phyloP scores from a whole-genome alignment of 1,284 basidiomycete species.

The Puccinia horiana region DNA sequence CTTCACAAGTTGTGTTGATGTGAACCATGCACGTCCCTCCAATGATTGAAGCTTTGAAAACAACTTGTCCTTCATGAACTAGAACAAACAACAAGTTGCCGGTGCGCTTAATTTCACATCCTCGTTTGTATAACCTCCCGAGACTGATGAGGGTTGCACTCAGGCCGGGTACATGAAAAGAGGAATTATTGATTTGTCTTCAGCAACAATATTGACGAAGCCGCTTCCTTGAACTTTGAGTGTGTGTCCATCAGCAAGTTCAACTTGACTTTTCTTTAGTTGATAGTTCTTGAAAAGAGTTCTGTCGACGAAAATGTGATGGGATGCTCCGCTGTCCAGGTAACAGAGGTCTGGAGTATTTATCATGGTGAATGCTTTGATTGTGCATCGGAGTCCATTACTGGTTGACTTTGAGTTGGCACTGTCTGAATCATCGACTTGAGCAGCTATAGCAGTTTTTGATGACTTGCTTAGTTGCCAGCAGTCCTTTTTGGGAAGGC shows the following conservation, averaged over 20 bases:
- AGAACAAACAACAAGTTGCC: background rate
- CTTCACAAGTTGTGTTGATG: background rate
- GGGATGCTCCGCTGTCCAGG: no score
- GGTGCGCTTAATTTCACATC: background rate
- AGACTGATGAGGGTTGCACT: constrained; percentile 16
- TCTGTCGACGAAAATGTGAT: constrained; percentile 12
- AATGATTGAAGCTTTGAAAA: background rate
- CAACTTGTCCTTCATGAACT: background rate
- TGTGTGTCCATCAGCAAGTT: constrained; percentile 1
- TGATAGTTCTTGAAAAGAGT: background rate
- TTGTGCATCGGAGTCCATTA: no score
- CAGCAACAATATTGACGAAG: background rate
- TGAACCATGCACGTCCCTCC: background rate
- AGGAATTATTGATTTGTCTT: background rate
- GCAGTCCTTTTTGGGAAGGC: background rate
- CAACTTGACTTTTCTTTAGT: background rate
- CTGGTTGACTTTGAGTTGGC: background rate
- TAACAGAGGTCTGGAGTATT: no score
- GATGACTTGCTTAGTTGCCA: background rate
- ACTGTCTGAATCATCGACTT: background rate
- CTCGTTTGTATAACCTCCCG: background rate
- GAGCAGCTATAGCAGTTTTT: background rate
- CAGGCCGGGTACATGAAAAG: constrained; percentile 10
- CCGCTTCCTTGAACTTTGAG: constrained; percentile 10
- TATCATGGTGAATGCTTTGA: no score